These are phyloP conservation scores for Cinnamomum micranthum DNA, from an alignment of 164 flowering plant species.

Conservation along the genomic window DNA sequence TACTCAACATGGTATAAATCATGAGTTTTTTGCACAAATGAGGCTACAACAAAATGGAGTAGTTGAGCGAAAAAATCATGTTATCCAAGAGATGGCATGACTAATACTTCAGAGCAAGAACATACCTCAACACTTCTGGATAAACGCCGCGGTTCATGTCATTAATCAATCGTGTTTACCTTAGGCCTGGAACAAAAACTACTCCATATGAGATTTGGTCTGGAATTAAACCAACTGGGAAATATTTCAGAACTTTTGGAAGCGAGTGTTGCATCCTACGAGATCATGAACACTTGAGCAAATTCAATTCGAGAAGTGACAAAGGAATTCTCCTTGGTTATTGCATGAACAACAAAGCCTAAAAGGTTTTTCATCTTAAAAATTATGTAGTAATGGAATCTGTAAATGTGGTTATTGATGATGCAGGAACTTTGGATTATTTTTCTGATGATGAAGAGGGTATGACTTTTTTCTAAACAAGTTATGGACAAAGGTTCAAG, in stretches of 20 bases:
- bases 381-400: not conserved
- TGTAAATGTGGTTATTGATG: not conserved
- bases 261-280: not conserved
- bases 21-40: not conserved
- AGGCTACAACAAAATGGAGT: not conserved
- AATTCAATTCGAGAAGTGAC: not conserved
- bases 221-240: not conserved
- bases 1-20: not conserved
- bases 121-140: not conserved
- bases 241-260: not conserved
- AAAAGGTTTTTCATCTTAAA: not conserved
- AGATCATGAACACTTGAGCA: not conserved
- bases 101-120: not conserved
- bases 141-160: not conserved
- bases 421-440: not conserved
- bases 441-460: too few relatives aligned
- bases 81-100: not conserved
- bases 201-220: not conserved
- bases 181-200: not conserved
- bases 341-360: not conserved
- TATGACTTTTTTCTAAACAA: too few relatives aligned
- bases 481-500: too few relatives aligned
- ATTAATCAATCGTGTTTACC: not conserved
- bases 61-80: not conserved
- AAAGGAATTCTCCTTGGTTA: not conserved